Base-by-base conservation (phyloP, 2,329 filamentous ascomycete genomes). In the Cladobotryum mycophilum region DNA sequence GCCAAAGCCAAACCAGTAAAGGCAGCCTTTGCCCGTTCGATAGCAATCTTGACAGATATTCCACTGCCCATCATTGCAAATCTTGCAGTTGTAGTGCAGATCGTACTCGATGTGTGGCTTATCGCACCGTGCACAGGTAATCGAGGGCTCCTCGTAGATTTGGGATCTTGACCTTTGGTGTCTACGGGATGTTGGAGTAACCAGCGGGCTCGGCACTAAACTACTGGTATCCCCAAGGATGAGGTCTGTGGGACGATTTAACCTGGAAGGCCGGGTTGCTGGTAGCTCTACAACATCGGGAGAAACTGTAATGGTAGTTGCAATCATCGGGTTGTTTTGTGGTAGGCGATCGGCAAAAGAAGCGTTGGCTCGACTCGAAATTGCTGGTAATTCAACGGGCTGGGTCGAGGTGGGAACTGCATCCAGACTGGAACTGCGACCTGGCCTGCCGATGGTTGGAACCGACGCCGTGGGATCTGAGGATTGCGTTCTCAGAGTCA, bases 1-100 rank as follows among this genome's bases (percentile, higher is more conserved):
- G 3, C 88, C 88, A 64, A 96, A 96, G 1, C 92, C 91, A 59
- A 85, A 90, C 89, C 90, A 96, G 64, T 93, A 81, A 15, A 82
- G 75, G 64, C 92, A 97, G 11, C 91, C 91, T 61, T 80, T 80
- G 8, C 85, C 85, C 12, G 73, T 65, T 25, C 89, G 83, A 65
- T 95, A 96, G 70, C 92, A 97, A 56, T 77, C 76, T 2, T 87
- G 69, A 62, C 91, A 96, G 12, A 96, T 72, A 62, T 90, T 44
- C 41, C 41, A 44, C 11, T n/a, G 18, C 12, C 41, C 41, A 17
- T 76, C 76, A 2, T 87, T 69, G 62, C 92, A 97, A 11, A 96
- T 73, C 63, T 70, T 67, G 67, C 92, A 97, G 63, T 87, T 87
- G 68, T 92, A 95, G 66, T 96, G 89, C 2, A 96, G 71, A 8